A percentile compares a stretch with the other conserved stretches of the same genome.
Conservation (phyloP, 148 eudicot genomes). For the Arctostaphylos glauca region DNA sequence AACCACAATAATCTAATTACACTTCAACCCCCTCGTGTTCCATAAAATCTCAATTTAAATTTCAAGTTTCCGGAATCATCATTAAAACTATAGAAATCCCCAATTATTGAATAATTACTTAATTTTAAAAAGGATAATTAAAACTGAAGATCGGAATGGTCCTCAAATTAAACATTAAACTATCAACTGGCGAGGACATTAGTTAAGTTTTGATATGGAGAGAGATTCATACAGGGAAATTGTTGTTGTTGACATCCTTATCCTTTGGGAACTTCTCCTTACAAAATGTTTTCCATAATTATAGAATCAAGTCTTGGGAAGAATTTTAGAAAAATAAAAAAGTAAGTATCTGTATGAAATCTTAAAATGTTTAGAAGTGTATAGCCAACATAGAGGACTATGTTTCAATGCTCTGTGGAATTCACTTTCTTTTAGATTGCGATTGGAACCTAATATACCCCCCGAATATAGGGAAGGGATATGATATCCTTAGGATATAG, state of each 20-base stretch:
- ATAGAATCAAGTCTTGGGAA: neutral
- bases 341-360: neutral
- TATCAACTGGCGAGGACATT: neutral
- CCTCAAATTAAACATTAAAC: neutral
- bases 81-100: too few relatives aligned
- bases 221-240: neutral
- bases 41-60: too few relatives aligned
- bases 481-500: too few relatives aligned
- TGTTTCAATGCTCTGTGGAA: neutral
- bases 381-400: neutral
- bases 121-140: too few relatives aligned
- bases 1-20: too few relatives aligned
- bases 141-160: too few relatives aligned
- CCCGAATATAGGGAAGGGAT: too few relatives aligned
- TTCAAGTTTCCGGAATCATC: too few relatives aligned
- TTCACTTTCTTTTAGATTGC: neutral
- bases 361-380: slow-evolving; percentile 3
- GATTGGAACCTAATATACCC: neutral
- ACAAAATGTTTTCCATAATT: neutral
- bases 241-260: neutral
- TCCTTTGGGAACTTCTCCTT: slow-evolving; percentile 1
- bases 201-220: neutral
- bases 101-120: too few relatives aligned
- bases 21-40: too few relatives aligned
- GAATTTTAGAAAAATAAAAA: neutral